Evolutionary conservation across 331 rosid genomes (phyloP).

Genomic region (Erythrophleum ivorense): DNA sequence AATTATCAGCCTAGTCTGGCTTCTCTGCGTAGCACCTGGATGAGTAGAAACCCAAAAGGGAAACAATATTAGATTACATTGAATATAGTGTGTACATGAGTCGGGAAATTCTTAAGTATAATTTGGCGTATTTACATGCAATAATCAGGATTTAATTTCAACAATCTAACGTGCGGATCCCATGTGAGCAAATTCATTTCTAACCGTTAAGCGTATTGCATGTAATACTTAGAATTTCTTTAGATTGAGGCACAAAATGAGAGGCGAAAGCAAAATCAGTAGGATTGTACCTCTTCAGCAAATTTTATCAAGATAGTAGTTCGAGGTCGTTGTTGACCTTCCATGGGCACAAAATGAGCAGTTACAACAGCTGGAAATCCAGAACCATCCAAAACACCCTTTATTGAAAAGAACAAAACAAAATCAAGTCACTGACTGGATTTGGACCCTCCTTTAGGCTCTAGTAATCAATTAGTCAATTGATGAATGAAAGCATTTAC

Average conservation of each 20-base stretch:
- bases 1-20: conserved; percentile 82
- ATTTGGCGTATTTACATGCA: background rate
- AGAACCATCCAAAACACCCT: conserved; percentile 91
- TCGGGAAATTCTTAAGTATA: background rate
- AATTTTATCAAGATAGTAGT: conserved; percentile 96
- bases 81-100: background rate
- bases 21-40: conserved; percentile 89
- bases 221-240: background rate
- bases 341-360: conserved; percentile 98
- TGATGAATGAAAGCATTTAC: conserved; percentile 53
- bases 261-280: background rate
- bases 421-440: conserved; percentile 38
- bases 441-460: conserved; percentile 11
- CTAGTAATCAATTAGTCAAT: conserved; percentile 32
- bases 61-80: conserved; percentile 23
- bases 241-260: background rate
- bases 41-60: conserved; percentile 35
- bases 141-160: background rate
- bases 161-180: background rate
- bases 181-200: background rate
- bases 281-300: conserved; percentile 17
- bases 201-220: background rate
- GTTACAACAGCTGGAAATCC: conserved; percentile 99
- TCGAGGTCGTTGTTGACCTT: conserved; percentile 94
- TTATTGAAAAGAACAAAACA: conserved; percentile 32